Evolutionary conservation across 331 rosid genomes (phyloP), one percentile per base, ranked within the genome.

Genomic region (Malus hybrid): DNA sequence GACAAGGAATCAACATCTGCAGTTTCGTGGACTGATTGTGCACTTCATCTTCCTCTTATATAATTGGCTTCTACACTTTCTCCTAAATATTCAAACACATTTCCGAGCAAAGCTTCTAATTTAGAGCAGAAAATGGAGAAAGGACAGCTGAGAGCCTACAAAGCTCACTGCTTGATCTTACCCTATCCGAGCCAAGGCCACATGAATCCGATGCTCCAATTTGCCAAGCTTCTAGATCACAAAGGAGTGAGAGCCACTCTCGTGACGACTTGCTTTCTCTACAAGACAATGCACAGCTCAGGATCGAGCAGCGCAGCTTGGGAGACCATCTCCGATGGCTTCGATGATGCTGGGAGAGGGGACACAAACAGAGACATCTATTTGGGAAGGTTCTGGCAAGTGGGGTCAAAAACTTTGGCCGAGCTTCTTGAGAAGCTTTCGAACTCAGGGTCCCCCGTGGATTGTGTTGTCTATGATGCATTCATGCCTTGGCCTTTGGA

Each of bases 381-480:
- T 12, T 1, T 77, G 3, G 68, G 77, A 1, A 14, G 62, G 0
- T 70, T 88, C 34, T 6, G 74, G 63, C 33, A 65, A 50, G 50
- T 63, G 0, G 92, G 90, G 1, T 29, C 88, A 1, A 1, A 73
- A 16, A 66, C 72, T 32, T 56, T 84, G 11, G 48, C 6, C 13
- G 68, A 82, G n/a, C 87, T 88, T 18, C 5, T 86, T 57, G 63
- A 82, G 22, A 84, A 76, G 62, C 80, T 83, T 64, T 65, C 20
- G 0, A 56, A 20, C 19, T 48, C 67, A 28, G 78, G 66, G 22
- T 3, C 65, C 52, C 81, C 65, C n/a, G 81, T 84, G 57, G 84
- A 88, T 66, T 88, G 92, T 28, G 2, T 88, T 63, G 64, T 88
- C n/a, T 88, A 88, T 73, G 81, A 88, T 70, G 39, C 87, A 6